A percentile compares a stretch with the other conserved stretches of the same genome.
Conservation (phyloP, 2,329 filamentous ascomycete species). For the Malbranchea cinnamomea region DNA sequence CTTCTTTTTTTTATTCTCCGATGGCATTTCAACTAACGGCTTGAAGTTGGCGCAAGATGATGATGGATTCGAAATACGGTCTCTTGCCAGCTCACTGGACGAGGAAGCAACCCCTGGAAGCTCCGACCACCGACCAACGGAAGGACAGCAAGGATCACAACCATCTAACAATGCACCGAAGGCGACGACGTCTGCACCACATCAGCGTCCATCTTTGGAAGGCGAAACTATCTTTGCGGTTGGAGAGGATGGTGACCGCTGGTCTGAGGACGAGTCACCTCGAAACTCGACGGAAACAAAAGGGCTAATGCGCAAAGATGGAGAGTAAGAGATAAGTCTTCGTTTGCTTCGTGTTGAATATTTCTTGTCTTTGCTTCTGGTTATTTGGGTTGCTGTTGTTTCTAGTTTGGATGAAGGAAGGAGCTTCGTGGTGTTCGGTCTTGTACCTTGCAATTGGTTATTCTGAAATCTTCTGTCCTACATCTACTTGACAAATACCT, state of each 20-base stretch:
- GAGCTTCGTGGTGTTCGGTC: too few species aligned
- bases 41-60: conserved; percentile 81
- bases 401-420: too few species aligned
- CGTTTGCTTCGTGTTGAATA: not conserved
- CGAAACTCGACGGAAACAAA: conserved; percentile 36
- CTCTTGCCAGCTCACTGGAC: conserved; percentile 63
- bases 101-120: conserved; percentile 38
- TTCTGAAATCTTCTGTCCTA: too few species aligned
- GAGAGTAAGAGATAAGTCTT: conserved; percentile 5
- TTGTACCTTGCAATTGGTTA: too few species aligned
- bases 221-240: conserved; percentile 95
- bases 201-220: conserved; percentile 50
- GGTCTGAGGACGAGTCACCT: conserved; percentile 52
- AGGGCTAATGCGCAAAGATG: conserved; percentile 34
- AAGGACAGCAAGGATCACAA: conserved; percentile 14
- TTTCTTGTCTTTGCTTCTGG: too few species aligned
- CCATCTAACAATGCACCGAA: conserved; percentile 13
- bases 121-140: not conserved
- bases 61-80: conserved; percentile 92
- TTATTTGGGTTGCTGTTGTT: too few species aligned
- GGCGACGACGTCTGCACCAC: conserved; percentile 17
- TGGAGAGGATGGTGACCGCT: conserved; percentile 70
- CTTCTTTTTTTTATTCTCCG: too few species aligned
- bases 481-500: too few species aligned
- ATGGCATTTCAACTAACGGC: conserved; percentile 17